These are phyloP conservation scores for Talaromyces sp. DNA, from an alignment of 2,329 filamentous ascomycete genomes.

Conservation along the genomic window DNA sequence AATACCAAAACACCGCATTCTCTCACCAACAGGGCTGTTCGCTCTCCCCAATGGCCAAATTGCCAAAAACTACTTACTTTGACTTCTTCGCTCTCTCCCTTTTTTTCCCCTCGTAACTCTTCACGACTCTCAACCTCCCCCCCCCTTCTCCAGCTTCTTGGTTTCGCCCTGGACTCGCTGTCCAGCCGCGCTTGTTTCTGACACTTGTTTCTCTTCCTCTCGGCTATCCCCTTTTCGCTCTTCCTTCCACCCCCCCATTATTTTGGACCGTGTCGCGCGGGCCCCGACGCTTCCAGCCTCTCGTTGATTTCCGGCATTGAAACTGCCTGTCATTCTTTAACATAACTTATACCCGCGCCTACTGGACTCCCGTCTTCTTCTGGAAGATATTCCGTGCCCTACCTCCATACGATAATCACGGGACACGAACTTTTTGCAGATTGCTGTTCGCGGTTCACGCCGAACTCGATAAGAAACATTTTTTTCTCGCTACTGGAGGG, in stretches of 20 bases:
- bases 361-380: not conserved
- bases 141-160: slow-evolving; percentile 1
- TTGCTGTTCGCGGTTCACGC: not conserved
- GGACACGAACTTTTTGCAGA: slow-evolving; percentile 7
- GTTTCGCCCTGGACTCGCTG: slow-evolving; percentile 26
- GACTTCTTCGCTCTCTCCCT: slow-evolving; percentile 14
- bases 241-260: slow-evolving; percentile 2
- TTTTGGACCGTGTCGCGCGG: slow-evolving; percentile 34
- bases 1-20: slow-evolving; percentile 7
- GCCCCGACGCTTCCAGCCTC: slow-evolving; percentile 39
- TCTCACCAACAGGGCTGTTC: not conserved
- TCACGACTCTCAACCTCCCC: slow-evolving; percentile 8
- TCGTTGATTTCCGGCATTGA: slow-evolving; percentile 35
- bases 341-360: slow-evolving; percentile 7
- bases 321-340: slow-evolving; percentile 29
- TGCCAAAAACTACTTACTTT: not conserved
- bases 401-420: slow-evolving; percentile 12
- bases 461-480: slow-evolving; percentile 2
- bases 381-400: slow-evolving; percentile 6
- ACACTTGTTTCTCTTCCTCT: slow-evolving; percentile 3
- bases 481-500: not conserved
- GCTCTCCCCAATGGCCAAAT: not conserved
- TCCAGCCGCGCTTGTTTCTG: slow-evolving; percentile 27
- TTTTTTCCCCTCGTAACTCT: slow-evolving; percentile 17
- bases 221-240: slow-evolving; percentile 2